phyloP scores from a whole-genome alignment of 1,284 basidiomycete species.

The Abortiporus biennis region DNA sequence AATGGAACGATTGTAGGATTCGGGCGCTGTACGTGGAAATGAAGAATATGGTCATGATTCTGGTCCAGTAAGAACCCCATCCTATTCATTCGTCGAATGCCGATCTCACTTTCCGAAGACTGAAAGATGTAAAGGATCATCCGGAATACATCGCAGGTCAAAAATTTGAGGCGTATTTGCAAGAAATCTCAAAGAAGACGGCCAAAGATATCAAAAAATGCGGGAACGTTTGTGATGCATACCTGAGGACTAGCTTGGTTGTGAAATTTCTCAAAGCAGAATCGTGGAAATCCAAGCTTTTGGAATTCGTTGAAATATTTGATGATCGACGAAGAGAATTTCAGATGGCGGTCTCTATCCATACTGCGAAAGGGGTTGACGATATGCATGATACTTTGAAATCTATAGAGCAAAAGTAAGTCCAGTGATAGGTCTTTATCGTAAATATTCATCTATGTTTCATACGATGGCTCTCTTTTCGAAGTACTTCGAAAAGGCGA shows the following conservation, averaged over 20 bases:
- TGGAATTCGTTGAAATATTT: slow-evolving; percentile 28
- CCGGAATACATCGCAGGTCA: neutral
- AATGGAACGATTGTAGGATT: slow-evolving; percentile 39
- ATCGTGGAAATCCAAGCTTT: slow-evolving; percentile 30
- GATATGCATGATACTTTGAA: slow-evolving; percentile 22
- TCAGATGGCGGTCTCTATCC: slow-evolving; percentile 24
- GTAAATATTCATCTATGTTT: neutral
- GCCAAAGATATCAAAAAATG: slow-evolving; percentile 26
- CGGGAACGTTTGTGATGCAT: slow-evolving; percentile 27
- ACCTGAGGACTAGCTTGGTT: slow-evolving; percentile 23
- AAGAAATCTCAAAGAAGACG: slow-evolving; percentile 14
- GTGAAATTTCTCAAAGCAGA: slow-evolving; percentile 32
- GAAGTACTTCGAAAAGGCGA: slow-evolving; percentile 13
- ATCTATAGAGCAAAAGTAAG: slow-evolving; percentile 17
- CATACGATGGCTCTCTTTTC: slow-evolving; percentile 10
- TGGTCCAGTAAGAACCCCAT: slow-evolving; percentile 28
- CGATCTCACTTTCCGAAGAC: slow-evolving; percentile 16
- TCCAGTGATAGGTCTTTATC: neutral
- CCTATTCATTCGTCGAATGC: neutral
- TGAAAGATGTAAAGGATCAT: neutral
- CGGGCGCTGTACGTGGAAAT: slow-evolving; percentile 34
- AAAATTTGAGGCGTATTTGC: slow-evolving; percentile 17
- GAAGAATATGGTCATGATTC: slow-evolving; percentile 36
- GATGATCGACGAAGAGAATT: slow-evolving; percentile 26
- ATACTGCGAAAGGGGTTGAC: slow-evolving; percentile 29